phyloP scores from a whole-genome alignment of 257 asterid genomes.

The Solanum sejunctum region DNA sequence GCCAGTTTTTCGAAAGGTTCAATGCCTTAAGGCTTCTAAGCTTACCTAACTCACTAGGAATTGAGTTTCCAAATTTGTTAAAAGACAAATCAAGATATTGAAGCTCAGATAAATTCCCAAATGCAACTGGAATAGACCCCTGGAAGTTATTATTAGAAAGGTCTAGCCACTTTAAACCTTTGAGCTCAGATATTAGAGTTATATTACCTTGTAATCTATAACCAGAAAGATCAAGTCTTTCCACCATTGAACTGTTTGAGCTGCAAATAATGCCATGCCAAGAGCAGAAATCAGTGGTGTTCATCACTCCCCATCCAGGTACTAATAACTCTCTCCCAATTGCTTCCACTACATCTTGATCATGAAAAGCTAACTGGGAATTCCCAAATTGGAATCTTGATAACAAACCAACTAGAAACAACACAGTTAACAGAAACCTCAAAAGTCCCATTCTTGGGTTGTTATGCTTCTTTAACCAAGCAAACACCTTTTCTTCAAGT shows the following conservation, averaged over 20 bases:
- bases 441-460: background rate
- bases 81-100: constrained; percentile 89
- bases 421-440: background rate
- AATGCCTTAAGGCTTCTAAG: constrained; percentile 44
- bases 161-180: constrained; percentile 67
- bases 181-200: constrained; percentile 61
- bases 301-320: constrained; percentile 53
- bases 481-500: background rate
- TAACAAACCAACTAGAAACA: background rate
- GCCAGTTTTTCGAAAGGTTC: constrained; percentile 56
- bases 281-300: constrained; percentile 47
- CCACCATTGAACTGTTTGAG: constrained; percentile 48
- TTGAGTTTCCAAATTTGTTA: constrained; percentile 46
- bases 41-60: constrained; percentile 54
- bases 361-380: constrained; percentile 8
- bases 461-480: background rate
- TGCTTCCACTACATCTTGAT: constrained; percentile 35
- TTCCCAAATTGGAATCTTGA: background rate
- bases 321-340: constrained; percentile 47
- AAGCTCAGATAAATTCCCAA: constrained; percentile 54
- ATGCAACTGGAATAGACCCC: constrained; percentile 52
- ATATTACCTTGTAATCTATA: constrained; percentile 71
- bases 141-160: constrained; percentile 71
- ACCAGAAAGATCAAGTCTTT: constrained; percentile 63
- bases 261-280: constrained; percentile 81